Evolutionary conservation across 78 protist genomes (phyloP).

Genomic region (Trichosphaerium sp.): DNA sequence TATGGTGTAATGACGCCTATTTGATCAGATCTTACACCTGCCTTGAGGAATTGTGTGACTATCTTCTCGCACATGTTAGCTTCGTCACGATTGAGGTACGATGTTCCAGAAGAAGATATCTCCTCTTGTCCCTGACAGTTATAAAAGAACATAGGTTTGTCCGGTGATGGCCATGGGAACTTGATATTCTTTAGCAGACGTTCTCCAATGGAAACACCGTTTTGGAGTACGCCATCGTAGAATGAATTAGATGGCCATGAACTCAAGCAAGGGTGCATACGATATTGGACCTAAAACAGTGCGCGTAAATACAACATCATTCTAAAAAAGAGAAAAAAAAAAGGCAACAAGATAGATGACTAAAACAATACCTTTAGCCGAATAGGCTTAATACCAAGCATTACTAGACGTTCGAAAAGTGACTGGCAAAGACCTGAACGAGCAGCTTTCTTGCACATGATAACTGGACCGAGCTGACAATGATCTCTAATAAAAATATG

Average conservation of each 20-base stretch:
- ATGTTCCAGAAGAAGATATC: conserved; percentile 88
- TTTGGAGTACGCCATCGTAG: conserved; percentile 98
- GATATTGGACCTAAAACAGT: conserved; percentile 87
- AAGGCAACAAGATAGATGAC: too few relatives aligned
- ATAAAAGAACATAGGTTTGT: conserved; percentile 92
- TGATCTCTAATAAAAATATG: conserved; percentile 72
- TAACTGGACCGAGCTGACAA: conserved; percentile 97
- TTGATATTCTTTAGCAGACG: conserved; percentile 22
- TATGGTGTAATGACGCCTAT: conserved; percentile 99
- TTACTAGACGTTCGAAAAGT: conserved; percentile 94
- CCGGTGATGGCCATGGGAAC: conserved; percentile 90
- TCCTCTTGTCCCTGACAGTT: conserved; percentile 89
- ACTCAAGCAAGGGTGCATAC: conserved; percentile 98
- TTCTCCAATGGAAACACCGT: conserved; percentile 85
- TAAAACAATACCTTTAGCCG: conserved; percentile 83
- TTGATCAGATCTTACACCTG: conserved; percentile 83
- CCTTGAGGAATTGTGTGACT: conserved; percentile 73
- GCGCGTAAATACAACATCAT: neutral
- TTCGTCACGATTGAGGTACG: conserved; percentile 96
- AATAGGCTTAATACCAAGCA: conserved; percentile 80
- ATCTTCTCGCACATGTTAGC: conserved; percentile 88
- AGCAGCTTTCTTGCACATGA: conserved; percentile 94
- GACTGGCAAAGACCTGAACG: conserved; percentile 91
- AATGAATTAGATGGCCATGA: conserved; percentile 93
- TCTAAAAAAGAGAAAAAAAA: too few relatives aligned